Evolutionary conservation across 23 red algal species (phyloP).

Genomic region (Cyanidium caldarium): DNA sequence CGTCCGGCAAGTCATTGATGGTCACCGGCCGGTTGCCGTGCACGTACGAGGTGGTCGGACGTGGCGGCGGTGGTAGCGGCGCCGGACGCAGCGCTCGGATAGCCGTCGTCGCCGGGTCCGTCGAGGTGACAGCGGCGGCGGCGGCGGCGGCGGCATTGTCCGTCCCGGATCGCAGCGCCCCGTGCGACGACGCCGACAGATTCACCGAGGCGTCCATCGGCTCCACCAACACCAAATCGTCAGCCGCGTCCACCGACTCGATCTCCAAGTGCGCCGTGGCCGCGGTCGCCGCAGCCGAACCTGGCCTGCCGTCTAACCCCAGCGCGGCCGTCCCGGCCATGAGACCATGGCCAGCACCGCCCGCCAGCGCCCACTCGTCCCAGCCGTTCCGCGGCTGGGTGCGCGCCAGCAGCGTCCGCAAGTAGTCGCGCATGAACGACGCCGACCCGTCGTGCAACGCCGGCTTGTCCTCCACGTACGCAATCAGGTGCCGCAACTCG

Average conservation of each 20-base stretch:
- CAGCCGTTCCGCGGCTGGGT: background rate
- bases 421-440: conserved; percentile 78
- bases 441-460: conserved; percentile 49
- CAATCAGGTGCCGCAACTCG: conserved; percentile 42
- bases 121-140: background rate
- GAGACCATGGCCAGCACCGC: background rate
- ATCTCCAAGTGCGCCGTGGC: background rate
- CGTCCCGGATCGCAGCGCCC: background rate
- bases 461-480: conserved; percentile 60
- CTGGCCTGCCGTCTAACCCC: no score
- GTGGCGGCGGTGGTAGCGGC: background rate
- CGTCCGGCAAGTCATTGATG: conserved; percentile 44
- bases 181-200: background rate
- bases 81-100: background rate
- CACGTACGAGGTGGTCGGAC: background rate
- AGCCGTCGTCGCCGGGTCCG: background rate
- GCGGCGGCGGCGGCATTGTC: background rate
- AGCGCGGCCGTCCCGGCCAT: background rate
- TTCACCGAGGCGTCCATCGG: background rate
- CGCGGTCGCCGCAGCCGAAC: no score
- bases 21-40: background rate
- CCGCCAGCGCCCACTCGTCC: background rate
- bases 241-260: background rate
- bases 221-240: background rate
- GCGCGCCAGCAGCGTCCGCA: conserved; percentile 60